Percentiles rank a stretch among this genome's conserved stretches.
These are phyloP conservation scores for Saccharata proteae DNA, from an alignment of 2,329 filamentous ascomycete genomes.

Conservation along the genomic window DNA sequence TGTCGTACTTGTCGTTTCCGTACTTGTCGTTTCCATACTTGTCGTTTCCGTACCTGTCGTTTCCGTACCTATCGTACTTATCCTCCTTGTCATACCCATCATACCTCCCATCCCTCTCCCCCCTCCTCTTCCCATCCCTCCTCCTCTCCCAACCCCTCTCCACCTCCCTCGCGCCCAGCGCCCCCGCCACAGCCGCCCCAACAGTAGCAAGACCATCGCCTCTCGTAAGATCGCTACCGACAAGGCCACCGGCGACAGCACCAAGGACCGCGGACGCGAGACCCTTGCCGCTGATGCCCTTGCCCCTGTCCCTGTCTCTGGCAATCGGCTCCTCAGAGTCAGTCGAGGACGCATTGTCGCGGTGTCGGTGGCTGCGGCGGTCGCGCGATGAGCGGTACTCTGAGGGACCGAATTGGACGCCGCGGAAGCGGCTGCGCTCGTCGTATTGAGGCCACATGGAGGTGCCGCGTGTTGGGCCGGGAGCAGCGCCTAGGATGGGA, in stretches of 20 bases:
- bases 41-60: background rate
- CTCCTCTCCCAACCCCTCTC: slow-evolving; percentile 17
- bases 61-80: slow-evolving; percentile 3
- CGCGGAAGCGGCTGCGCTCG: background rate
- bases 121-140: slow-evolving; percentile 9
- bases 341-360: slow-evolving; percentile 3
- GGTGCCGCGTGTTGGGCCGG: too few species aligned
- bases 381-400: too few species aligned
- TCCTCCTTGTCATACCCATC: slow-evolving; percentile 1
- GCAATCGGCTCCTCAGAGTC: too few species aligned
- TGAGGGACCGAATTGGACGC: background rate
- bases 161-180: slow-evolving; percentile 18
- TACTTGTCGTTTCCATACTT: too few species aligned
- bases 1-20: too few species aligned
- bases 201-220: slow-evolving; percentile 18
- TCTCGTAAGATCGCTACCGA: slow-evolving; percentile 18
- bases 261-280: slow-evolving; percentile 16
- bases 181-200: slow-evolving; percentile 23
- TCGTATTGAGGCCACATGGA: too few species aligned
- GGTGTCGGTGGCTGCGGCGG: background rate
- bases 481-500: too few species aligned
- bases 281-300: slow-evolving; percentile 1
- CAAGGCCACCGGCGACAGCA: slow-evolving; percentile 21
- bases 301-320: too few species aligned
- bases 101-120: slow-evolving; percentile 1